Percentiles rank a stretch among this genome's conserved stretches.
phyloP scores from a whole-genome alignment of 495 filamentous ascomycete species.

The Annulohypoxylon stygium region DNA sequence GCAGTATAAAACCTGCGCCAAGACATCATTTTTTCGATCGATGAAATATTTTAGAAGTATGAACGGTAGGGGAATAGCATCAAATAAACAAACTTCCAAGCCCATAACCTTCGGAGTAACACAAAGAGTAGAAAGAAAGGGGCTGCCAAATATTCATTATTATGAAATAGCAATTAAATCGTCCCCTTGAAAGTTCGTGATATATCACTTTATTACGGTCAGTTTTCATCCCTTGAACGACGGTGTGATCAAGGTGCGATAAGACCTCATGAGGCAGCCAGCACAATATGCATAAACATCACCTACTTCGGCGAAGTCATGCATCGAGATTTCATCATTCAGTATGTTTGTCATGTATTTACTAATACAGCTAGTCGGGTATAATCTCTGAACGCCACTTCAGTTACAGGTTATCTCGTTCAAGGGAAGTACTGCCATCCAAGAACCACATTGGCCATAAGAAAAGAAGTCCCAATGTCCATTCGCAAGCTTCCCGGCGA shows the following conservation, averaged over 20 bases:
- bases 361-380: constrained; percentile 39
- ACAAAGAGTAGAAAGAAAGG: too few relatives aligned
- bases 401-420: constrained; percentile 18
- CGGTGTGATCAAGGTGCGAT: too few relatives aligned
- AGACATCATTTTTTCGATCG: background rate
- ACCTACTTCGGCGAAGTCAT: background rate
- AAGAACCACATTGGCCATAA: constrained; percentile 25
- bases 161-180: background rate
- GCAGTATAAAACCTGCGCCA: background rate
- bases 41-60: background rate
- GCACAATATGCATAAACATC: background rate
- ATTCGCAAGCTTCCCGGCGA: constrained; percentile 4
- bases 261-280: background rate
- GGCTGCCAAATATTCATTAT: too few relatives aligned
- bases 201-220: background rate
- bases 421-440: constrained; percentile 25
- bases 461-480: constrained; percentile 17
- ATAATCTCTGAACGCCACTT: constrained; percentile 31
- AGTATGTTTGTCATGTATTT: constrained; percentile 23
- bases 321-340: constrained; percentile 16
- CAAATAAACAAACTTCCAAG: too few relatives aligned
- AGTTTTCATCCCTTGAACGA: background rate
- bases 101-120: too few relatives aligned
- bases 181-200: background rate
- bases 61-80: background rate